These are phyloP conservation scores for Trypanosoma mega DNA, from an alignment of 208 protist genomes.

Conservation along the genomic window DNA sequence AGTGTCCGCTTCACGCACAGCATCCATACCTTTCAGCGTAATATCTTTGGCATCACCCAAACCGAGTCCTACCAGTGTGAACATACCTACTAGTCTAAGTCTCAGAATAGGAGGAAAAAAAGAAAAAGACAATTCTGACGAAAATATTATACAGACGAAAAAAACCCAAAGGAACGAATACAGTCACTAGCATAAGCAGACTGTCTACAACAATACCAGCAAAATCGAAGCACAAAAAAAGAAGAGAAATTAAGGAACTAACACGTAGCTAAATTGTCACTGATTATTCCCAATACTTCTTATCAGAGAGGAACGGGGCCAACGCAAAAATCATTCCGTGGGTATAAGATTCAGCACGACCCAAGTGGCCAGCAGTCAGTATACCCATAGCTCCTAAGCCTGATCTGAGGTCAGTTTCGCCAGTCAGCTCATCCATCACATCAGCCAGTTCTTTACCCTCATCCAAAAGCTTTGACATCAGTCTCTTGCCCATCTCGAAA, in stretches of 20 bases:
- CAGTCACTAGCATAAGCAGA: too few species aligned
- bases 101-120: background rate
- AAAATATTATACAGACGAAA: constrained; percentile 2
- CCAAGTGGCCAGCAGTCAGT: constrained; percentile 65
- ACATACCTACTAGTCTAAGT: constrained; percentile 36
- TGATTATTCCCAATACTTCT: constrained; percentile 60
- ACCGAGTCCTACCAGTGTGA: constrained; percentile 96
- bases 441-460: constrained; percentile 75
- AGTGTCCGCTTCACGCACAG: constrained; percentile 87
- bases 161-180: background rate
- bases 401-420: constrained; percentile 70
- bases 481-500: constrained; percentile 71
- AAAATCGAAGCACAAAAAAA: too few species aligned
- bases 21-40: constrained; percentile 96
- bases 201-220: too few species aligned
- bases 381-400: constrained; percentile 80
- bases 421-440: constrained; percentile 79
- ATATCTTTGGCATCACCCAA: constrained; percentile 98
- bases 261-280: constrained; percentile 1
- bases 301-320: constrained; percentile 72
- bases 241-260: constrained; percentile 5
- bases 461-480: constrained; percentile 67
- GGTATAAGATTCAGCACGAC: constrained; percentile 56
- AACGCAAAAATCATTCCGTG: constrained; percentile 82
- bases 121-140: background rate